Base-by-base conservation (phyloP, 306 rosid genomes). In the Citrullus colocynthis region DNA sequence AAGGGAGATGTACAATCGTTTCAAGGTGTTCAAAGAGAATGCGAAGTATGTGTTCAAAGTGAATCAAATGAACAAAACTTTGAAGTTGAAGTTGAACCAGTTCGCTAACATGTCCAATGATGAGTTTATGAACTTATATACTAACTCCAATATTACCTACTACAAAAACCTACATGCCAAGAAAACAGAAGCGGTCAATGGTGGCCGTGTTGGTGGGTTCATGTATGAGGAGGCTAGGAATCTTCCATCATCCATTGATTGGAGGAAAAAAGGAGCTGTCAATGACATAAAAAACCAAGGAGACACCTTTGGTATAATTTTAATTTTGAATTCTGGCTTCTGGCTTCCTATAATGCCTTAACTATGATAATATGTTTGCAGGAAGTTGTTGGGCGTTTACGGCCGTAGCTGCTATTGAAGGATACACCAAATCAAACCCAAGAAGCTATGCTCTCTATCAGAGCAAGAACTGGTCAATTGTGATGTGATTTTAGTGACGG, bases 351-450 rank as follows among this genome's bases (percentile, higher is more conserved):
- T 24, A 24, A 24, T 24, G 28, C 28, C 28, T 24, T 24, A 24
- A 24, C 28, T 24, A 24, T 24, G 28, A 24, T 24, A 24, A 24
- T 24, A 24, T 24, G 39, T 36, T 57, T 60, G 14, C 30, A 85
- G 92, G 87, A 24, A 80, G 88, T 51, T 88, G 89, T 75, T 85
- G 88, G 85, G 91, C 88, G 5, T 88, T 88, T 77, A 81, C 89
- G 21, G 28, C 28, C 28, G 79, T 81, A 9, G 89, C 75, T 34
- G 83, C 86, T 24, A 79, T 70, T n/a, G 91, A 88, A 80, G 89
- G 88, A 56, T 86, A 34, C 81, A 82, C 80, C 72, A 86, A 67
- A 77, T 84, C 30, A 78, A 69, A 71, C 84, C 83, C 3, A 78
- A 80, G 2, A 48, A 78, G 69, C 32, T 86, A 24, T 24, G 0